phyloP scores from a whole-genome alignment of 495 filamentous ascomycete species.

The Penicillium parvum region DNA sequence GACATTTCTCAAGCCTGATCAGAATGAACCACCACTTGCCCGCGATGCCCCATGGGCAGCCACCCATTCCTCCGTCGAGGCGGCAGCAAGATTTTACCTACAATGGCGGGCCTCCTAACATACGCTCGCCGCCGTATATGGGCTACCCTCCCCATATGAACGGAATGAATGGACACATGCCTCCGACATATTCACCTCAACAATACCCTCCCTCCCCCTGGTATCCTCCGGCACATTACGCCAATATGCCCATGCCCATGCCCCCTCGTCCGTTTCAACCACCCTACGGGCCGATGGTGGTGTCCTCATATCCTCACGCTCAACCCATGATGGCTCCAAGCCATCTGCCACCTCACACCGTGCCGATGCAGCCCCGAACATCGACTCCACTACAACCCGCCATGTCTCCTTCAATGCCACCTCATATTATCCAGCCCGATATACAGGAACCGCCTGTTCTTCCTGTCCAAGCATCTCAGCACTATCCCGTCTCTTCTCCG shows the following conservation, averaged over 20 bases:
- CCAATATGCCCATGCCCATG: conserved; percentile 42
- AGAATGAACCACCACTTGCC: conserved; percentile 55
- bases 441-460: conserved; percentile 31
- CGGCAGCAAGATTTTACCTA: conserved; percentile 49
- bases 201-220: conserved; percentile 42
- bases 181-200: conserved; percentile 40
- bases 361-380: conserved; percentile 37
- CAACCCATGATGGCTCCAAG: conserved; percentile 41
- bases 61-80: conserved; percentile 46
- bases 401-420: conserved; percentile 37
- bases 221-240: conserved; percentile 33
- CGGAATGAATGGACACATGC: conserved; percentile 44
- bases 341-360: conserved; percentile 33
- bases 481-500: conserved; percentile 31
- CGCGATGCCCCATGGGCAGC: conserved; percentile 52
- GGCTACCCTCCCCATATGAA: conserved; percentile 44
- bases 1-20: conserved; percentile 33
- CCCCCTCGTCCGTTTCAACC: conserved; percentile 37
- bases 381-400: conserved; percentile 40
- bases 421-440: conserved; percentile 26
- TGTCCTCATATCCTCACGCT: conserved; percentile 45
- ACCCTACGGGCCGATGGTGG: conserved; percentile 46
- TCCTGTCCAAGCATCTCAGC: conserved; percentile 22
- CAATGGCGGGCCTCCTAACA: conserved; percentile 39
- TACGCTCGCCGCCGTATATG: conserved; percentile 46